These are phyloP conservation scores for Rhodotorula sp. DNA, from an alignment of 1,284 basidiomycete species.

Conservation along the genomic window DNA sequence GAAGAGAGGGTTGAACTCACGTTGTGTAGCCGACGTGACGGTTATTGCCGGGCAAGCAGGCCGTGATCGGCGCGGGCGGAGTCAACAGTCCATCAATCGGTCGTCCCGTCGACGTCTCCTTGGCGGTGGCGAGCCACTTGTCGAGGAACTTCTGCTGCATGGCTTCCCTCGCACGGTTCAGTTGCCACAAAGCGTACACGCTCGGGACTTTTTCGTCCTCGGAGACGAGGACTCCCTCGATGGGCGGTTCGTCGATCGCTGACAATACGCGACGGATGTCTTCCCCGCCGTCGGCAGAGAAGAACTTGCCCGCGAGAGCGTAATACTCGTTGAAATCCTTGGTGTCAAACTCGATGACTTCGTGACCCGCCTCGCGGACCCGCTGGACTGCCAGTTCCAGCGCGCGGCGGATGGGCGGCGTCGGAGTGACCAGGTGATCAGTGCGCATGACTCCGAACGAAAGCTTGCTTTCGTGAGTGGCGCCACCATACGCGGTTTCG, in stretches of 20 bases:
- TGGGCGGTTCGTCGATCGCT: conserved; percentile 42
- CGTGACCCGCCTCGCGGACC: conserved; percentile 37
- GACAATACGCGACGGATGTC: conserved; percentile 39
- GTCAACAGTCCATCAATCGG: conserved; percentile 62
- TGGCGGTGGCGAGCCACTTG: conserved; percentile 57
- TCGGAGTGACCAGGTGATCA: conserved; percentile 50
- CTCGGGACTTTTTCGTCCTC: conserved; percentile 45
- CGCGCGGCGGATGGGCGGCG: conserved; percentile 49
- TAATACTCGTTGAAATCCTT: conserved; percentile 45
- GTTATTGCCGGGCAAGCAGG: not conserved
- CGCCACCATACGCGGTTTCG: conserved; percentile 5
- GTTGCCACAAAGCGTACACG: conserved; percentile 59
- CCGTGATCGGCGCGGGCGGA: conserved; percentile 3
- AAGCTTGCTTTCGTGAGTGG: conserved; percentile 39
- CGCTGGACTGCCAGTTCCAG: conserved; percentile 44
- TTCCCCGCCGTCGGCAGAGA: conserved; percentile 32
- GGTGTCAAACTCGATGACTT: conserved; percentile 15
- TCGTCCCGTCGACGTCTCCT: conserved; percentile 55
- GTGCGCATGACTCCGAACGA: conserved; percentile 50
- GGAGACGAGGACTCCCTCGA: conserved; percentile 13
- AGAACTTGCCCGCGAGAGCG: conserved; percentile 30
- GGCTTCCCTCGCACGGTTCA: conserved; percentile 46
- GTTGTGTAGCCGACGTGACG: conserved; percentile 5
- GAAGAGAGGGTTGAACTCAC: not conserved
- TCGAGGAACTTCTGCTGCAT: conserved; percentile 57